These are phyloP conservation scores for Citrullus mucosospermus DNA, from an alignment of 306 rosid species.

Conservation along the genomic window DNA sequence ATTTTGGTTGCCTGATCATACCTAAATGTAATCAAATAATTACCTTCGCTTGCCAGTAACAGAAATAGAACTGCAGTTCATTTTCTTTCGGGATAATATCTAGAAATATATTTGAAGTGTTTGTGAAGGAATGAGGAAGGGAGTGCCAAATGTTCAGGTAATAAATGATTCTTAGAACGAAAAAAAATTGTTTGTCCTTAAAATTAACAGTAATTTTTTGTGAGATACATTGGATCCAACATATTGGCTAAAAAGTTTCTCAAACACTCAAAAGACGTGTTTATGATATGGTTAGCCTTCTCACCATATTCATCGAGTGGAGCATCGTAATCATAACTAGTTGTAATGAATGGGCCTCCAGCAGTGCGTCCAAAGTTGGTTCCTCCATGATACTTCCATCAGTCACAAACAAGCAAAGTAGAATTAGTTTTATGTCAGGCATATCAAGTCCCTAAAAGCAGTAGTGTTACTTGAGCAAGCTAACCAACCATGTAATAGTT, in stretches of 20 bases:
- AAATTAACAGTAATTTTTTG: neutral
- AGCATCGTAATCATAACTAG: slow-evolving; percentile 93
- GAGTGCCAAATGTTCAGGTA: neutral
- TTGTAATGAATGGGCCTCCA: slow-evolving; percentile 91
- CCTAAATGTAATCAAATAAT: slow-evolving; percentile 32
- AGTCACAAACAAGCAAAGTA: slow-evolving; percentile 2
- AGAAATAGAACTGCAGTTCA: neutral
- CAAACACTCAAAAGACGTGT: no score
- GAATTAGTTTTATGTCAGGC: neutral
- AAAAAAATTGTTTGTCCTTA: neutral
- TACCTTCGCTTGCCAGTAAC: neutral
- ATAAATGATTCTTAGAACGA: neutral
- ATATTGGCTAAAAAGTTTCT: no score
- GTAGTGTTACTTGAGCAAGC: slow-evolving; percentile 11
- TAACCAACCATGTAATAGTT: slow-evolving; percentile 91
- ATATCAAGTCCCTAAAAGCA: neutral
- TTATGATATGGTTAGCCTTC: slow-evolving; percentile 14
- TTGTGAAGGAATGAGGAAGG: neutral
- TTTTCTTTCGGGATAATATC: neutral
- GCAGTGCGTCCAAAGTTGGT: slow-evolving; percentile 95
- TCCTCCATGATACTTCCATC: slow-evolving; percentile 89
- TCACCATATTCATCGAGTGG: slow-evolving; percentile 94
- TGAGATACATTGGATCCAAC: no score
- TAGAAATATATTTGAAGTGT: neutral
- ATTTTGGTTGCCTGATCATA: slow-evolving; percentile 79